Base-by-base conservation (phyloP, 176 grass and related monocot genomes). In the Carex parvula region DNA sequence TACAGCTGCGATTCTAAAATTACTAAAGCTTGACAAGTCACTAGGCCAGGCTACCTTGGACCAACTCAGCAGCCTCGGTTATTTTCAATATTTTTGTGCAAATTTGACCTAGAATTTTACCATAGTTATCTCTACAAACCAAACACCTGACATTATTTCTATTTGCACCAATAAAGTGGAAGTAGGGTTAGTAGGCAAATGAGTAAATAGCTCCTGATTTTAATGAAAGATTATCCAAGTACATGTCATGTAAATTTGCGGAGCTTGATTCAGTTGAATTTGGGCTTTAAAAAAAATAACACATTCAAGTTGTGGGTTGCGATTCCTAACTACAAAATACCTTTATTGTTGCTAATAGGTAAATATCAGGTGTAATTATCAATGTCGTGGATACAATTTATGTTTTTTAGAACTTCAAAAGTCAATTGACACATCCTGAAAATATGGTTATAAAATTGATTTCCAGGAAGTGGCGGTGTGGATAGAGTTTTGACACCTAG, bases 11-110 rank as follows among this genome's bases (percentile, higher is more conserved):
- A 95, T 95, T 84, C 86, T 99, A 70, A 90, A 93, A 71, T 83
- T 99, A 33, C 89, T 99, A 79, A 95, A 92, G 73, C 96, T 99
- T 66, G 96, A 99, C 39, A 94, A 95, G 80, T 95, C 96, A 60
- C 96, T 99, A 69, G 96, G 96, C 11, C 89, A 89, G 56, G 89
- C 87, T 86, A 88, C 96, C 65, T 92, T 99, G 55, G 89, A 95
- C 80, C 93, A 95, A 80, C 93, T 95, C 42, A 86, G 83, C 60
- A 99, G 93, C 87, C 84, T 99, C 78, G 96, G 96, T 87, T 84
- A 46, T 21, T 59, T 58, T n/a, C 11, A 11, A 57, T 78, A 17
- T 56, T 32, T 57, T 56, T 78, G 10, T 57, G 15, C 26, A 33
- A 57, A 78, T 57, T 14, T 57, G 26, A 8, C 44, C 17, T 41